These are phyloP conservation scores for Pythium graminicola DNA, from an alignment of 352 stramenopile species.

Conservation along the genomic window DNA sequence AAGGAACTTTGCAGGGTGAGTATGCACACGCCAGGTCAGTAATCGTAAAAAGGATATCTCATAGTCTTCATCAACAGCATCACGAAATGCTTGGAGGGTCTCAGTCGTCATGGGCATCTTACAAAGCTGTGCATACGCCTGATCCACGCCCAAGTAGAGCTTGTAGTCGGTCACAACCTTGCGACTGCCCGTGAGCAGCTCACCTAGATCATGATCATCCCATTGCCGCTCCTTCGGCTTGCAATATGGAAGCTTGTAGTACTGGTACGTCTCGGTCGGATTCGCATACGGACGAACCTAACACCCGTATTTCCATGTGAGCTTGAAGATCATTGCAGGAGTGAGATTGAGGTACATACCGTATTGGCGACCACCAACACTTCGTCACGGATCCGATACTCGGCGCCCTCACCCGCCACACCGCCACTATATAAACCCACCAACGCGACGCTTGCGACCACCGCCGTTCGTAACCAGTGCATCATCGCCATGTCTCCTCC, in stretches of 20 bases:
- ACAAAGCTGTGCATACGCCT: conserved; percentile 87
- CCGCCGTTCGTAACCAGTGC: conserved; percentile 12
- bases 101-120: conserved; percentile 68
- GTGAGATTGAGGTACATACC: too few species aligned
- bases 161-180: conserved; percentile 87
- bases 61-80: conserved; percentile 97
- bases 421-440: background rate
- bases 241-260: conserved; percentile 98
- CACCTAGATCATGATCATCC: conserved; percentile 89
- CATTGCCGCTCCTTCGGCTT: conserved; percentile 74
- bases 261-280: conserved; percentile 97
- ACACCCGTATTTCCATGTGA: background rate
- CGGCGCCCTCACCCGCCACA: conserved; percentile 8
- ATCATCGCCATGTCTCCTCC: conserved; percentile 7
- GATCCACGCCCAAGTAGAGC: conserved; percentile 76
- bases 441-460: conserved; percentile 6
- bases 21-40: background rate
- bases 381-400: conserved; percentile 38
- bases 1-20: conserved; percentile 8
- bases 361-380: conserved; percentile 69
- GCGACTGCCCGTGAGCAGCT: conserved; percentile 94
- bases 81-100: conserved; percentile 87
- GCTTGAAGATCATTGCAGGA: background rate
- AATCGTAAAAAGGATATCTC: conserved; percentile 49
- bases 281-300: conserved; percentile 94